Percentiles rank a stretch among this genome's conserved stretches.
Conservation (phyloP, 345 rosid genomes). For the Dipteronia sinensis region DNA sequence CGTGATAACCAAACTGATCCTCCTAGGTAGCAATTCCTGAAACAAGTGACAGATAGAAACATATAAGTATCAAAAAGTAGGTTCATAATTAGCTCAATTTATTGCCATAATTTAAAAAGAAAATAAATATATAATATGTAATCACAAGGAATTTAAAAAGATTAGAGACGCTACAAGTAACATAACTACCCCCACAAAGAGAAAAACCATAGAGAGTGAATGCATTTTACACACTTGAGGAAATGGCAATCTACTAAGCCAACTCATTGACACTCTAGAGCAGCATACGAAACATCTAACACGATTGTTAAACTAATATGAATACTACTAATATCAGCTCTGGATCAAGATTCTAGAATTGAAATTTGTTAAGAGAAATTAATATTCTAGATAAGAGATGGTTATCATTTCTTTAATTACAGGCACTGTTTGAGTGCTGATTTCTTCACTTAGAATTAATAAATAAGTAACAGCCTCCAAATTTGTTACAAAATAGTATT, state of each 20-base stretch:
- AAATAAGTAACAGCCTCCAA: neutral
- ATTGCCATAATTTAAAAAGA: neutral
- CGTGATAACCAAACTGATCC: constrained; percentile 35
- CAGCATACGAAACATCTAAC: neutral
- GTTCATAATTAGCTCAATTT: neutral
- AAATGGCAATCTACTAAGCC: neutral
- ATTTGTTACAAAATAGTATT: neutral
- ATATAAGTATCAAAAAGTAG: constrained; percentile 1
- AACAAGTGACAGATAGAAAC: constrained; percentile 19
- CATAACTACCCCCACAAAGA: neutral
- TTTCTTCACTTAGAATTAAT: constrained; percentile 2
- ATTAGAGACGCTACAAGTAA: neutral
- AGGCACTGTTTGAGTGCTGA: neutral
- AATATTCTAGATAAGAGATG: neutral
- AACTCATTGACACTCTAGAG: neutral
- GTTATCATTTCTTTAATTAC: neutral
- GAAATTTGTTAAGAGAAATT: neutral
- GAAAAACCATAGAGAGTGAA: neutral
- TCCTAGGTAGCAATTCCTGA: constrained; percentile 71
- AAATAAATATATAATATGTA: neutral
- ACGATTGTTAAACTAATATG: neutral
- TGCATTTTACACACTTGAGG: neutral
- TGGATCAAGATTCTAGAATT: neutral
- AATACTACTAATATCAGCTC: constrained; percentile 5
- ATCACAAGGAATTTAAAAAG: neutral